Conservation (phyloP, 192 early-diverging fungal species). For the Coemansia erecta region DNA sequence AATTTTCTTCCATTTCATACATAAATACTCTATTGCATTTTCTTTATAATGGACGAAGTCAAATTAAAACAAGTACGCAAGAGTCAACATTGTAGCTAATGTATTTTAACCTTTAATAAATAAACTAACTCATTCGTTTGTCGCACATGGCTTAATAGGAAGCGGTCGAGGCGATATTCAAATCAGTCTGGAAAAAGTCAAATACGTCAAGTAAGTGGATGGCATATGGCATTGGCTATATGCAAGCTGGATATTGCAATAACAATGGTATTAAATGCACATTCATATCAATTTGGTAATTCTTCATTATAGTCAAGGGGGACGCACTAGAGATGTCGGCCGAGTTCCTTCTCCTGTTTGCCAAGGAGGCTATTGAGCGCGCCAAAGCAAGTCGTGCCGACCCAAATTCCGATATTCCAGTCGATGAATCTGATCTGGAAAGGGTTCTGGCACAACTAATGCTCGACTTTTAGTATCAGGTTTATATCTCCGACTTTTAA, state of each 20-base stretch:
- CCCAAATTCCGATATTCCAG: constrained; percentile 14
- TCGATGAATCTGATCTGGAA: constrained; percentile 50
- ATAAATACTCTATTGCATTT: background rate
- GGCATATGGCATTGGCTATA: background rate
- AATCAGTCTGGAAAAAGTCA: constrained; percentile 35
- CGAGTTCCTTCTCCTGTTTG: constrained; percentile 36
- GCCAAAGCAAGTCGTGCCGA: constrained; percentile 29
- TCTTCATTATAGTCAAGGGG: constrained; percentile 26
- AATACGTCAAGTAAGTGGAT: constrained; percentile 35
- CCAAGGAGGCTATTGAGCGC: constrained; percentile 41
- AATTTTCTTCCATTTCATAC: background rate
- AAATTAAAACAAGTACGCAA: background rate
- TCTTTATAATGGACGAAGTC: background rate
- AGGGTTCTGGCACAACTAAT: constrained; percentile 51
- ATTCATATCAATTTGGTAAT: too few relatives aligned
- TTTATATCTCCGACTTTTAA: too few relatives aligned
- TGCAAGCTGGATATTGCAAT: too few relatives aligned
- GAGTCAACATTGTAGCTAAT: background rate
- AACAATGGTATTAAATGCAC: too few relatives aligned
- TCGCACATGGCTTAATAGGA: constrained; percentile 12
- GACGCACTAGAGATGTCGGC: constrained; percentile 41
- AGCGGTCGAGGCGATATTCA: constrained; percentile 46
- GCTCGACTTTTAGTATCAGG: constrained; percentile 31
- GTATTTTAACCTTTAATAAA: background rate
- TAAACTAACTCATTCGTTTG: background rate